A percentile compares a stretch with the other conserved stretches of the same genome.
Evolutionary conservation across 2,329 filamentous ascomycete species (phyloP).

Genomic region (Trichophaea hybrida): DNA sequence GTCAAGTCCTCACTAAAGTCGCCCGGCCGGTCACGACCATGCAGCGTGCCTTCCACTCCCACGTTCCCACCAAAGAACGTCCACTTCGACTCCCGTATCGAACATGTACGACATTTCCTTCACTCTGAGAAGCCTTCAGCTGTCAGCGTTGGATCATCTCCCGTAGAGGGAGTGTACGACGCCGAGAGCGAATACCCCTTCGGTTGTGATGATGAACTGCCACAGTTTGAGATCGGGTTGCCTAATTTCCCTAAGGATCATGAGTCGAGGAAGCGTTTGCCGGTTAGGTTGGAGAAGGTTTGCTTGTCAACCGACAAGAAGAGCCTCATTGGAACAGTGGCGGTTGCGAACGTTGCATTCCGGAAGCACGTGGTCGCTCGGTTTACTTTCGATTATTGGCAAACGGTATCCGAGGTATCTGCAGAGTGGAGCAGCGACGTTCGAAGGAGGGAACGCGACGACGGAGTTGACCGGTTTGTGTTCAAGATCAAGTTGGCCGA

Average conservation of each 20-base stretch:
- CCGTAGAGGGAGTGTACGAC: conserved; percentile 64
- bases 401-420: conserved; percentile 84
- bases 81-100: conserved; percentile 93
- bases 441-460: conserved; percentile 47
- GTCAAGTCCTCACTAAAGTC: conserved; percentile 81
- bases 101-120: conserved; percentile 90
- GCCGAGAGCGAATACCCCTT: conserved; percentile 87
- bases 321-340: conserved; percentile 66
- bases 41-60: conserved; percentile 93
- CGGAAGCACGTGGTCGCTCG: conserved; percentile 78
- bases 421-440: conserved; percentile 80
- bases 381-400: conserved; percentile 97
- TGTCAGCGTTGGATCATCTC: conserved; percentile 86
- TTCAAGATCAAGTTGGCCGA: conserved; percentile 91
- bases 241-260: conserved; percentile 64
- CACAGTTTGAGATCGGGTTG: conserved; percentile 64
- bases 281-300: conserved; percentile 71
- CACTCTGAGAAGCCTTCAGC: conserved; percentile 90
- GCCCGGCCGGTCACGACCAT: conserved; percentile 61
- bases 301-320: conserved; percentile 82
- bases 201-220: conserved; percentile 37
- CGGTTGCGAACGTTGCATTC: conserved; percentile 78
- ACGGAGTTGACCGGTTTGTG: conserved; percentile 73
- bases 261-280: conserved; percentile 33
- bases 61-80: conserved; percentile 89